These are phyloP conservation scores for Sambucus nigra DNA, from an alignment of 129 eudicot genomes.

Conservation along the genomic window DNA sequence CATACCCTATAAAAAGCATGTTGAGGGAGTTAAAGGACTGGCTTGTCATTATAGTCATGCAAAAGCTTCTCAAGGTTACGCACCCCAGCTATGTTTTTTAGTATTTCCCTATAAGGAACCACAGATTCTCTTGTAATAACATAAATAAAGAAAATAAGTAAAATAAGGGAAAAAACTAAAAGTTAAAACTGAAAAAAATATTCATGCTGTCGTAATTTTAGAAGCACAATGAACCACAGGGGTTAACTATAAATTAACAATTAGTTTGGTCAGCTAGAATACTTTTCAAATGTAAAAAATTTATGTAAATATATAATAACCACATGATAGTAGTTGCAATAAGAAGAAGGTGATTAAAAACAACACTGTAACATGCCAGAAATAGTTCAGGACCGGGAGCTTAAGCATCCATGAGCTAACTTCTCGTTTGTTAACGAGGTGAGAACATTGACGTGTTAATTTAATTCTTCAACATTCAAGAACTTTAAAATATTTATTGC, in stretches of 20 bases:
- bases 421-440: conserved; percentile 32
- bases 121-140: conserved; percentile 46
- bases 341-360: neutral
- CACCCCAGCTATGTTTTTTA: conserved; percentile 64
- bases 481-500: too few relatives aligned
- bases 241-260: conserved; percentile 80
- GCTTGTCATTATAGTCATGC: conserved; percentile 67
- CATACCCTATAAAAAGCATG: conserved; percentile 60
- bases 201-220: neutral
- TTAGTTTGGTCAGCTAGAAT: conserved; percentile 13
- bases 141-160: too few relatives aligned
- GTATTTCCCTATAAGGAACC: conserved; percentile 81
- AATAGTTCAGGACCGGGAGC: conserved; percentile 62
- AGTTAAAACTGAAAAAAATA: neutral
- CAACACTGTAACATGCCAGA: conserved; percentile 36
- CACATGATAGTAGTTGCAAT: neutral
- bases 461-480: too few relatives aligned
- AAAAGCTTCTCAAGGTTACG: conserved; percentile 79
- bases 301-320: neutral
- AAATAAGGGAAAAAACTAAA: too few relatives aligned
- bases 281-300: neutral
- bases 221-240: too few relatives aligned
- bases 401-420: conserved; percentile 39
- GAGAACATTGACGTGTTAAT: too few relatives aligned
- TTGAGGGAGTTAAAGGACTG: conserved; percentile 87